These are phyloP conservation scores for Kalanchoe fedtschenkoi DNA, from an alignment of 164 flowering plant genomes.

Conservation along the genomic window DNA sequence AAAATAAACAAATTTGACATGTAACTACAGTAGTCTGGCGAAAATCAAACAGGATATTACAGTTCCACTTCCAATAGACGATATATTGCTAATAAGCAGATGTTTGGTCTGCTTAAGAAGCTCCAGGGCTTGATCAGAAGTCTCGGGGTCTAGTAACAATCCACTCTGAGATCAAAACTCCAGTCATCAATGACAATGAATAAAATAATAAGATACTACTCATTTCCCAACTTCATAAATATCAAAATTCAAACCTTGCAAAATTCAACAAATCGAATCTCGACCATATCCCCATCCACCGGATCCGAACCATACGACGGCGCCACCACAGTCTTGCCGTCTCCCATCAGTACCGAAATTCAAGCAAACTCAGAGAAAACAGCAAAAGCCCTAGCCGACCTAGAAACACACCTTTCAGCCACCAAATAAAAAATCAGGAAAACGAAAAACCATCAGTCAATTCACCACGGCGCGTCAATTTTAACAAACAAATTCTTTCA, in stretches of 20 bases:
- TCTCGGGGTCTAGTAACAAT: conserved; percentile 39
- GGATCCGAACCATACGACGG: background rate
- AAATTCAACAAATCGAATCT: conserved; percentile 33
- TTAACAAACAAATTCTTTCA: background rate
- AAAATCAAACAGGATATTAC: conserved; percentile 20
- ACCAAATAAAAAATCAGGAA: background rate
- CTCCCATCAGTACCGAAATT: background rate
- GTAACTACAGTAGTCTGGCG: background rate
- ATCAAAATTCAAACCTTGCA: conserved; percentile 43
- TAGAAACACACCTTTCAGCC: background rate
- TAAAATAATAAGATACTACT: background rate
- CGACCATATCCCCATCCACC: conserved; percentile 12
- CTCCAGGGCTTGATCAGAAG: conserved; percentile 26
- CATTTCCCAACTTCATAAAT: background rate
- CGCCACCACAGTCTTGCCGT: background rate
- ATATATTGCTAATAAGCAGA: conserved; percentile 33
- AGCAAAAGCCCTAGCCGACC: background rate
- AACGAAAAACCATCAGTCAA: background rate
- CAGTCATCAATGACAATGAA: background rate
- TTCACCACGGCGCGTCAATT: background rate
- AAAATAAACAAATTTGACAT: background rate
- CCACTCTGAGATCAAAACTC: conserved; percentile 29
- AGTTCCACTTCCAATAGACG: conserved; percentile 51
- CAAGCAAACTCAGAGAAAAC: background rate
- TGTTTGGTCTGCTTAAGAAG: conserved; percentile 58